Percentiles rank a stretch among this genome's conserved stretches.
phyloP scores from a whole-genome alignment of 2,329 filamentous ascomycete genomes.

The Colletotrichum sp. region DNA sequence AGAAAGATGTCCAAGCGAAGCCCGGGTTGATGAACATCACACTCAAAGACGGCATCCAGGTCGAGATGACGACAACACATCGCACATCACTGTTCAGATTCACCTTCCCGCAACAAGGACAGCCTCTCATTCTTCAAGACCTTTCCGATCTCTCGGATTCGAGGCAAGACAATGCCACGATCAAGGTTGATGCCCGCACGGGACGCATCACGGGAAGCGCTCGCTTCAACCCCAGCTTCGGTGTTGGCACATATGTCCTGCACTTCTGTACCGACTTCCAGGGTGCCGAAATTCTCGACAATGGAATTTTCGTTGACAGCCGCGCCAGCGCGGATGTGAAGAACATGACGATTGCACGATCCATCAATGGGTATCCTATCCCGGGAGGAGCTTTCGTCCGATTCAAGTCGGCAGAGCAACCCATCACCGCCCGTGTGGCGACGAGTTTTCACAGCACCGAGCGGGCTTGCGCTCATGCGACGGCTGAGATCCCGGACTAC shows the following conservation, averaged over 20 bases:
- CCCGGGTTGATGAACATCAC: constrained; percentile 71
- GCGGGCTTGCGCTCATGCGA: constrained; percentile 71
- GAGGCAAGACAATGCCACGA: constrained; percentile 59
- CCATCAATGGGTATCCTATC: constrained; percentile 57
- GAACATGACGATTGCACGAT: constrained; percentile 50
- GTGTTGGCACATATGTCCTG: constrained; percentile 61
- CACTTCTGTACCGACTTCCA: constrained; percentile 73
- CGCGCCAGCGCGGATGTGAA: constrained; percentile 53
- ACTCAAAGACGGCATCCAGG: constrained; percentile 59
- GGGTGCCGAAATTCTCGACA: constrained; percentile 61
- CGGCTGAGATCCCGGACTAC: constrained; percentile 70
- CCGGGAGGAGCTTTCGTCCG: constrained; percentile 68
- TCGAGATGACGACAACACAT: constrained; percentile 72
- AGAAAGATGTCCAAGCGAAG: constrained; percentile 56
- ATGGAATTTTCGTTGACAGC: constrained; percentile 65
- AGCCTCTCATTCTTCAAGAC: constrained; percentile 69
- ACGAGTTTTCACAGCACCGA: constrained; percentile 71
- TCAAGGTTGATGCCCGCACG: constrained; percentile 57
- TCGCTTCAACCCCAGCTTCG: constrained; percentile 68
- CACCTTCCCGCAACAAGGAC: constrained; percentile 54
- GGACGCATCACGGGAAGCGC: constrained; percentile 69
- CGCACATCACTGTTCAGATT: constrained; percentile 70
- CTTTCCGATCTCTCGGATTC: constrained; percentile 67
- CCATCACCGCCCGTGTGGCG: constrained; percentile 68
- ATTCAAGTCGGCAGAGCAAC: constrained; percentile 52